Conservation (phyloP, 495 filamentous ascomycete genomes). For the Penicillium samsonianum region DNA sequence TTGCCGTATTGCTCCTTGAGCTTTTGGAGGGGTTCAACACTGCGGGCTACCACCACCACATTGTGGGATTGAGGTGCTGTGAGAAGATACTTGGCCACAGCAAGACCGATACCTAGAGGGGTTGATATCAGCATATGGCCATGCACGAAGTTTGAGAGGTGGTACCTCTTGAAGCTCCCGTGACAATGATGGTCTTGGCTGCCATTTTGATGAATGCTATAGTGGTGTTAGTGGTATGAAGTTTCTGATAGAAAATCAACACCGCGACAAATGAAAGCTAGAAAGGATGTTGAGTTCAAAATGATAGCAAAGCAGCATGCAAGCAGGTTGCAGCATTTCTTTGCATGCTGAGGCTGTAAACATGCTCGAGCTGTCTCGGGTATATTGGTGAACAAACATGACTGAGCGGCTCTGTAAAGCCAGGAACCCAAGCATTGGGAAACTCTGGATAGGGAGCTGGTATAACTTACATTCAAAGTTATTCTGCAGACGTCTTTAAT, state of each 20-base stretch:
- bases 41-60: slow-evolving; percentile 76
- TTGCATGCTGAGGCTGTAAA: not conserved
- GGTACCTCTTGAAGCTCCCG: slow-evolving; percentile 62
- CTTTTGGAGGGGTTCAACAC: slow-evolving; percentile 60
- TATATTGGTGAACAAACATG: not conserved
- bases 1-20: slow-evolving; percentile 64
- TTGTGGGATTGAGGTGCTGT: slow-evolving; percentile 59
- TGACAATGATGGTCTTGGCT: slow-evolving; percentile 62
- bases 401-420: not conserved
- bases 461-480: not conserved
- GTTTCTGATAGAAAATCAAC: not conserved
- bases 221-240: slow-evolving; percentile 6
- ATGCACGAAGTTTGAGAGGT: not conserved
- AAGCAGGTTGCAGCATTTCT: not conserved
- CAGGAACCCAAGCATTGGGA: not conserved
- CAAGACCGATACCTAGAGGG: slow-evolving; percentile 73
- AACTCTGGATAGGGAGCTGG: not conserved
- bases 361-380: not conserved
- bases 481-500: not conserved
- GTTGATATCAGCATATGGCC: not conserved
- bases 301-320: not conserved
- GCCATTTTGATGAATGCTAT: slow-evolving; percentile 30
- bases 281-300: not conserved
- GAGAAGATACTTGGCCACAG: slow-evolving; percentile 73
- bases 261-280: too few species aligned